Base-by-base conservation (phyloP, 257 asterid genomes). In the Anisodus tanguticus region DNA sequence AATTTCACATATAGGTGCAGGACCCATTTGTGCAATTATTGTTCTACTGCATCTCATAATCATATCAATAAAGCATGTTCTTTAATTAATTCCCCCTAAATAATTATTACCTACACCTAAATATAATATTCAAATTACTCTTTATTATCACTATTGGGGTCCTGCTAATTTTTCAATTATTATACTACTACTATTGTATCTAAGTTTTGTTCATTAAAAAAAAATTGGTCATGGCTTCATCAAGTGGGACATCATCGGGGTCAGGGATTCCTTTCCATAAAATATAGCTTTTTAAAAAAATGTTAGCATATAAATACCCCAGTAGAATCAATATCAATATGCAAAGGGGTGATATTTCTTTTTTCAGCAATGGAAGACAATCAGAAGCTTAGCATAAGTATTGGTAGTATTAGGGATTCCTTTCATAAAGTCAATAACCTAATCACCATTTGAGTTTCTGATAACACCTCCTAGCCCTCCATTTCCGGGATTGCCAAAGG, bases 11-110 rank as follows among this genome's bases (percentile, higher is more conserved):
- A 94, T 83, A 86, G 93, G 93, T 94, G 95, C 86, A 88, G 95
- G 88, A 92, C 98, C 79, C 98, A 94, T 86, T 80, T 94, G 98
- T 95, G 89, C 98, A 95, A 86, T 95, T 93, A 97, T 90, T 97
- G 99, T 97, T 97, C 49, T 97, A 97, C 84, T 97, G 57, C 92
- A 95, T 97, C 86, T 95, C 99, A 91, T 97, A 92, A 91, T 3
- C 13, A 8, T 93, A 37, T 45, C 8, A 45, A 71, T 91, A 86
- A 13, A 0, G 31, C 31, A 26, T 72, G 47, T 19, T n/a, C 4
- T 31, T 15, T 71, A 71, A 9, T 72, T 72, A 39, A 68, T 15
- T 6, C 31, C 41, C 76, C 16, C 26, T n/a, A 26, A 17, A 9
- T 16, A 69, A 59, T 43, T 45, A 67, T 67, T 67, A 8, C 47